These are phyloP conservation scores for Saksenaea vasiformis DNA, from an alignment of 371 early-diverging fungal genomes.

Conservation along the genomic window DNA sequence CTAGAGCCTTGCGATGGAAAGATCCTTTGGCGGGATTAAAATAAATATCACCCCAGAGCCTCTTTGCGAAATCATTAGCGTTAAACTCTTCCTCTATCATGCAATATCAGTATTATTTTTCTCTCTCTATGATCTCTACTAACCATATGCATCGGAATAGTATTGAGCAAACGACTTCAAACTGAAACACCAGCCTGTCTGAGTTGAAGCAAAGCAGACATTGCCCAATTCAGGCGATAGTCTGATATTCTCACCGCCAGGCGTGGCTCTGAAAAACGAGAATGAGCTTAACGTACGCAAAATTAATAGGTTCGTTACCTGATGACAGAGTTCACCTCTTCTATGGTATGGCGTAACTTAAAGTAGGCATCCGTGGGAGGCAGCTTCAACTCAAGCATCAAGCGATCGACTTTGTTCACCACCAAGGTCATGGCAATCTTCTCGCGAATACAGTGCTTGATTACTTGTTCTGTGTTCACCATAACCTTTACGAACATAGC, in stretches of 20 bases:
- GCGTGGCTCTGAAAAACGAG: conserved; percentile 29
- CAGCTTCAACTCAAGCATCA: conserved; percentile 93
- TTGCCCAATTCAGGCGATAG: conserved; percentile 95
- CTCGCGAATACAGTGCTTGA: conserved; percentile 82
- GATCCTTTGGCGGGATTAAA: conserved; percentile 78
- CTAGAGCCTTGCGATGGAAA: conserved; percentile 75
- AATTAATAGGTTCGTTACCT: conserved; percentile 35
- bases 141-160: conserved; percentile 81
- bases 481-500: conserved; percentile 59
- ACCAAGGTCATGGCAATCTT: conserved; percentile 83
- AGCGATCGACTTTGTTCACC: conserved; percentile 95
- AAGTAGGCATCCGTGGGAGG: conserved; percentile 97
- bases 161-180: conserved; percentile 91
- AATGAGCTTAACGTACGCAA: not conserved
- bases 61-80: conserved; percentile 80
- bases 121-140: not conserved
- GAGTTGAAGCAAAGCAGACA: conserved; percentile 93
- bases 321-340: conserved; percentile 91
- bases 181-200: conserved; percentile 95
- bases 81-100: conserved; percentile 61
- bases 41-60: conserved; percentile 98
- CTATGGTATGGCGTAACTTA: conserved; percentile 92
- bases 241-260: conserved; percentile 61
- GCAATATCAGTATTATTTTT: not conserved
- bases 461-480: conserved; percentile 91